Percentiles rank a stretch among this genome's conserved stretches.
phyloP scores from a whole-genome alignment of 2,329 filamentous ascomycete species.

The Myriangium duriaei region DNA sequence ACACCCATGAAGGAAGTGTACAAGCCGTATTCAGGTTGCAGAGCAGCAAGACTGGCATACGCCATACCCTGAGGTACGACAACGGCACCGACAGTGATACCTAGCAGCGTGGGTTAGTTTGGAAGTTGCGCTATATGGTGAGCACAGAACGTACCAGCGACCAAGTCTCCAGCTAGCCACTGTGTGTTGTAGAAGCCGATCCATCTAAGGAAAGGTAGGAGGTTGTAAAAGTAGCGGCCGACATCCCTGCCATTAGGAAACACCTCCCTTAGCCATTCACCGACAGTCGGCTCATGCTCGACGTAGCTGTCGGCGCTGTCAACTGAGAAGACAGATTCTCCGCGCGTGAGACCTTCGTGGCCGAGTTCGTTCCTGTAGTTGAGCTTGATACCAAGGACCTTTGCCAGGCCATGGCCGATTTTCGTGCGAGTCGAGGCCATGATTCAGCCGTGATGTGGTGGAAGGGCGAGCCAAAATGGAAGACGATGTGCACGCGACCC shows the following conservation, averaged over 20 bases:
- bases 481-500: slow-evolving; percentile 1
- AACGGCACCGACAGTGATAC: slow-evolving; percentile 60
- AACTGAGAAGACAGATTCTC: slow-evolving; percentile 67
- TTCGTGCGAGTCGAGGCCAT: slow-evolving; percentile 36
- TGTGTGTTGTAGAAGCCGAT: slow-evolving; percentile 75
- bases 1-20: slow-evolving; percentile 97
- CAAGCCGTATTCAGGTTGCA: slow-evolving; percentile 73
- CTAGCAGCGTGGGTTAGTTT: slow-evolving; percentile 22
- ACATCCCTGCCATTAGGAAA: slow-evolving; percentile 46
- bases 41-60: slow-evolving; percentile 70
- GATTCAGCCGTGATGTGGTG: slow-evolving; percentile 21
- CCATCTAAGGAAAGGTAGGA: slow-evolving; percentile 89
- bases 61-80: slow-evolving; percentile 97
- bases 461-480: background rate
- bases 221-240: slow-evolving; percentile 48
- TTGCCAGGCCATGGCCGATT: slow-evolving; percentile 62
- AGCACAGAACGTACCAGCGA: slow-evolving; percentile 54
- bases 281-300: slow-evolving; percentile 64
- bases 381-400: slow-evolving; percentile 70
- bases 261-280: slow-evolving; percentile 57
- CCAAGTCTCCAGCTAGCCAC: slow-evolving; percentile 80
- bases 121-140: slow-evolving; percentile 10
- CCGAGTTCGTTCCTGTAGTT: slow-evolving; percentile 50
- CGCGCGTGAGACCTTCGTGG: slow-evolving; percentile 54
- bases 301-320: slow-evolving; percentile 66